Conservation (phyloP, 495 filamentous ascomycete genomes). For the Penicillium paxilli region DNA sequence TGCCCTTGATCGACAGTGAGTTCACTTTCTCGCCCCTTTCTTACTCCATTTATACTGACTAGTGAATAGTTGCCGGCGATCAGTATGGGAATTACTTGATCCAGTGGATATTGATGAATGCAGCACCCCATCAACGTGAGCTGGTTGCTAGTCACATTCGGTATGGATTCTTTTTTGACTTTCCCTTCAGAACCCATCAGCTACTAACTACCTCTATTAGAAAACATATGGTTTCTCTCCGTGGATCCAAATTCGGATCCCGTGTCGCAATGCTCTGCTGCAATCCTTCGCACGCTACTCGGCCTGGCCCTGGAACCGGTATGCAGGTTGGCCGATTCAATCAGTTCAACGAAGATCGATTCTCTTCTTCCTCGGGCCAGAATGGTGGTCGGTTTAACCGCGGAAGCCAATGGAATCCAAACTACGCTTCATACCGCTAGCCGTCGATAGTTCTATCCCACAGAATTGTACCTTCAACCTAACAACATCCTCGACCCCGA, state of each 20-base stretch:
- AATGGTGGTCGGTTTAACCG: slow-evolving; percentile 36
- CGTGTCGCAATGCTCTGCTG: slow-evolving; percentile 98
- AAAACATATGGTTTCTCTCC: slow-evolving; percentile 99
- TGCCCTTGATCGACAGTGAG: slow-evolving; percentile 93
- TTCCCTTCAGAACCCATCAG: neutral
- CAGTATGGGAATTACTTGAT: slow-evolving; percentile 99
- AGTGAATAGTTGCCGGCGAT: slow-evolving; percentile 75
- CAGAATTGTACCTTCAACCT: no score
- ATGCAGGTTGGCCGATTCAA: slow-evolving; percentile 58
- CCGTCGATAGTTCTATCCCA: neutral
- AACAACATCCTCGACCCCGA: no score
- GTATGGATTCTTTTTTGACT: slow-evolving; percentile 30
- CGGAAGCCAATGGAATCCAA: slow-evolving; percentile 39
- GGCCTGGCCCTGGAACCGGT: slow-evolving; percentile 78
- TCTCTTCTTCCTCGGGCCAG: slow-evolving; percentile 25
- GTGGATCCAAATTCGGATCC: slow-evolving; percentile 97
- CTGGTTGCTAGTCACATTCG: slow-evolving; percentile 90
- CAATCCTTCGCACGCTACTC: slow-evolving; percentile 83
- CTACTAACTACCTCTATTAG: slow-evolving; percentile 28
- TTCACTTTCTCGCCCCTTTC: slow-evolving; percentile 6
- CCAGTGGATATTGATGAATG: slow-evolving; percentile 91
- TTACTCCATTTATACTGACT: slow-evolving; percentile 25
- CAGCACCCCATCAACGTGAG: slow-evolving; percentile 83
- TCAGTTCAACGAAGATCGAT: slow-evolving; percentile 55
- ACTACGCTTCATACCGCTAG: slow-evolving; percentile 41